Base-by-base conservation (phyloP, 2,329 filamentous ascomycete genomes). In the Leptosphaerulina australis region DNA sequence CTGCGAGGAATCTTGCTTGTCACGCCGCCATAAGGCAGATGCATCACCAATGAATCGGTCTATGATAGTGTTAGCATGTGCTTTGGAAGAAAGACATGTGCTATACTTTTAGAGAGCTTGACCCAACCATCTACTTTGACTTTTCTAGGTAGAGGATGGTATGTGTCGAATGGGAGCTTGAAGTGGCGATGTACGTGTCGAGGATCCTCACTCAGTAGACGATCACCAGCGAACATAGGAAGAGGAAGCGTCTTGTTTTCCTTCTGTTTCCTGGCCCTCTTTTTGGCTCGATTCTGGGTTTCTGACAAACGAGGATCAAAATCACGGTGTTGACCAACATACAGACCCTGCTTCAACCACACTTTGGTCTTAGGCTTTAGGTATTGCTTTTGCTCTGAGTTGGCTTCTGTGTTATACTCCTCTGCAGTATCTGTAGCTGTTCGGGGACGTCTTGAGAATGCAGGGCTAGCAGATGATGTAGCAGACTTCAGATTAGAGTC, bases 41-140 rank as follows among this genome's bases (percentile, higher is more conserved):
- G 91, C 90, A 62, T 95, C 88, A 29, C 91, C 91, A 60, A 96
- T 87, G 63, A 97, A 96, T 15, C 93, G 88, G 74, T 97, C 90
- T 95, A 59, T 7, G 29, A 14, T 2, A 38, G 11, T 11, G 48
- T 59, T 58, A 62, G 41, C 37, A 41, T 10, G 17, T 1, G 14
- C 11, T 15, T 12, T 5, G 14, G 11, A 6, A n/a, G 7, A 4
- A 28, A 26, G 28, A n/a, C 11, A 37, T 3, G n/a, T 7, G 33
- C 4, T 87, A 78, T 79, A 95, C 90, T 97, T 74, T 89, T 94
- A 57, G 91, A 92, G 62, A 94, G 87, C 71, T 93, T 93, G 60
- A 87, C 86, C 88, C 92, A 99, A 64, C 96, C 91, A 60, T 95
- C 87, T 0, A 93, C 92, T 74, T 96, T 96, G 18, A 91, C 90